Evolutionary conservation across 495 filamentous ascomycete genomes (phyloP).

Genomic region (Jackrogersella multiformis): DNA sequence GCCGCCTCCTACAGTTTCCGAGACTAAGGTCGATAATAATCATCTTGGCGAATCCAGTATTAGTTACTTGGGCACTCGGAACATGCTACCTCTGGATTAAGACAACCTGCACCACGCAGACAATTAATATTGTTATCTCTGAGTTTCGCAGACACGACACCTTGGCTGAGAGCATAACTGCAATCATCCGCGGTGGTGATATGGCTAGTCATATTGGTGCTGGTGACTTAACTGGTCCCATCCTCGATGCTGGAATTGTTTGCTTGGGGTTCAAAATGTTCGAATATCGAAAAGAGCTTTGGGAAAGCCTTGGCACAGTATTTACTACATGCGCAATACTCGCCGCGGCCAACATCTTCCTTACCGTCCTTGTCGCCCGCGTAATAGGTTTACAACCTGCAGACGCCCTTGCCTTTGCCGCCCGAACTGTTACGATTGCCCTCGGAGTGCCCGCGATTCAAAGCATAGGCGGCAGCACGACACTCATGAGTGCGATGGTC

Average conservation of each 20-base stretch:
- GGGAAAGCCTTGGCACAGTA: conserved; percentile 51
- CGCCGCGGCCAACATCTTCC: conserved; percentile 47
- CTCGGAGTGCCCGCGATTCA: conserved; percentile 48
- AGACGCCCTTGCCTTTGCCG: conserved; percentile 54
- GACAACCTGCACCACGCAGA: conserved; percentile 31
- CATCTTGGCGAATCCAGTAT: conserved; percentile 53
- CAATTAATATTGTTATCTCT: conserved; percentile 43
- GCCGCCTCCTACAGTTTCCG: conserved; percentile 16
- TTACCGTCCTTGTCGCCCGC: conserved; percentile 48
- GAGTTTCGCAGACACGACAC: conserved; percentile 49
- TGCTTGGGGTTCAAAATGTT: conserved; percentile 60
- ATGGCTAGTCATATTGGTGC: conserved; percentile 47
- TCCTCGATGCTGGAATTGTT: conserved; percentile 58
- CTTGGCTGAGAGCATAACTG: conserved; percentile 46
- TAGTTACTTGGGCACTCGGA: conserved; percentile 54
- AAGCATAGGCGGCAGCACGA: conserved; percentile 50
- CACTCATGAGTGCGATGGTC: conserved; percentile 56
- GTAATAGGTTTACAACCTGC: conserved; percentile 46
- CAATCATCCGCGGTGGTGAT: conserved; percentile 14
- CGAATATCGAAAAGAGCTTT: conserved; percentile 53
- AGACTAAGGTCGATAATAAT: conserved; percentile 44
- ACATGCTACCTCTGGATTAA: conserved; percentile 54
- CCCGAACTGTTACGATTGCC: conserved; percentile 56
- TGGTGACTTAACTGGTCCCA: conserved; percentile 53
- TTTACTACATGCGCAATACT: conserved; percentile 46